These are phyloP conservation scores for Acanthamoeba lenticulata DNA, from an alignment of 208 protist genomes.

Conservation along the genomic window DNA sequence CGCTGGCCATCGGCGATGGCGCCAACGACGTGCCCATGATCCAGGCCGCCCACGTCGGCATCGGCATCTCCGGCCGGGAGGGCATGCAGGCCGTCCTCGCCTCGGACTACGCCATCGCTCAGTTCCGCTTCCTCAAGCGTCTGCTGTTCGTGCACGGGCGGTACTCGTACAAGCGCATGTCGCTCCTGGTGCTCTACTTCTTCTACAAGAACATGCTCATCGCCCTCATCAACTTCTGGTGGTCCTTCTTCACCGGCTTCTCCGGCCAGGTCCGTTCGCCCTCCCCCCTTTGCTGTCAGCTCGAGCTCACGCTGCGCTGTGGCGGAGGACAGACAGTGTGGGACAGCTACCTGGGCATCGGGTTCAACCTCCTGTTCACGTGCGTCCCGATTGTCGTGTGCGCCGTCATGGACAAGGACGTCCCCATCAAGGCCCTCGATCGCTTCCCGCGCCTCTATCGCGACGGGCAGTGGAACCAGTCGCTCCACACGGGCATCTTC, in stretches of 20 bases:
- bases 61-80: conserved; percentile 89
- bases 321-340: not conserved
- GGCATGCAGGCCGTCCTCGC: conserved; percentile 87
- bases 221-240: conserved; percentile 91
- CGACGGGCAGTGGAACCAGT: not conserved
- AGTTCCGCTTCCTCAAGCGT: conserved; percentile 93
- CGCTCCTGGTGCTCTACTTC: conserved; percentile 92
- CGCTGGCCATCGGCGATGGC: conserved; percentile 87
- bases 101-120: conserved; percentile 85
- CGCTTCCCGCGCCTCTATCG: conserved; percentile 41
- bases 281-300: not conserved
- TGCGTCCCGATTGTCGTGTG: conserved; percentile 65
- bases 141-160: conserved; percentile 96
- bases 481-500: conserved; percentile 35
- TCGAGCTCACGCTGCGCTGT: not conserved
- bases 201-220: conserved; percentile 97
- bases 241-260: conserved; percentile 90
- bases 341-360: conserved; percentile 57
- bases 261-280: conserved; percentile 84
- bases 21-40: conserved; percentile 91
- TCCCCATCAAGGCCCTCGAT: not conserved
- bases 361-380: conserved; percentile 73
- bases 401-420: conserved; percentile 69
- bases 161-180: conserved; percentile 93
- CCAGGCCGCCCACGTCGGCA: conserved; percentile 85